phyloP scores from a whole-genome alignment of 140 eudicot genomes.

The Anethum foeniculum region DNA sequence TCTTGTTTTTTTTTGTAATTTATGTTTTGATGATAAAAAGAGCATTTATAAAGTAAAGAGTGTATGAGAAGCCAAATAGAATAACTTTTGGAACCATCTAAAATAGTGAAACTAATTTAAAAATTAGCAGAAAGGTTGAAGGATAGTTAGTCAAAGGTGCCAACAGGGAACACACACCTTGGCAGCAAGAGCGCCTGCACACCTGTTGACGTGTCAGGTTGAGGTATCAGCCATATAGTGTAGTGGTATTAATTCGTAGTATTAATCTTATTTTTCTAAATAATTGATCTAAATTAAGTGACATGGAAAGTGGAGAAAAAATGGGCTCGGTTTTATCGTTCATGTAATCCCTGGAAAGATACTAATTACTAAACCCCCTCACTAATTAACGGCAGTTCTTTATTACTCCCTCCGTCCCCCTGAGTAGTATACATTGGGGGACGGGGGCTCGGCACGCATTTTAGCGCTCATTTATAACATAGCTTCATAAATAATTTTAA shows the following conservation, averaged over 20 bases:
- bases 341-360: background rate
- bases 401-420: no score
- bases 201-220: background rate
- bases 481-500: no score
- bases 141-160: background rate
- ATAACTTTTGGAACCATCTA: background rate
- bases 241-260: background rate
- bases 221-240: background rate
- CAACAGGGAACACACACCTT: background rate
- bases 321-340: background rate
- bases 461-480: no score
- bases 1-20: background rate
- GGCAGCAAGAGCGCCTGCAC: background rate
- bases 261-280: background rate
- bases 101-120: background rate
- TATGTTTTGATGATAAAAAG: background rate
- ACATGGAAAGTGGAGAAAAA: background rate
- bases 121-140: background rate
- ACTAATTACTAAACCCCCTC: background rate
- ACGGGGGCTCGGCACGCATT: no score
- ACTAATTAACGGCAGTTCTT: background rate
- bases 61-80: background rate
- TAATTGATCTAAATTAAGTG: background rate
- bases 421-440: no score
- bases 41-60: background rate